Percentiles rank a stretch among this genome's conserved stretches.
phyloP scores from a whole-genome alignment of 208 protist genomes.

The Wallacemonas sp. region DNA sequence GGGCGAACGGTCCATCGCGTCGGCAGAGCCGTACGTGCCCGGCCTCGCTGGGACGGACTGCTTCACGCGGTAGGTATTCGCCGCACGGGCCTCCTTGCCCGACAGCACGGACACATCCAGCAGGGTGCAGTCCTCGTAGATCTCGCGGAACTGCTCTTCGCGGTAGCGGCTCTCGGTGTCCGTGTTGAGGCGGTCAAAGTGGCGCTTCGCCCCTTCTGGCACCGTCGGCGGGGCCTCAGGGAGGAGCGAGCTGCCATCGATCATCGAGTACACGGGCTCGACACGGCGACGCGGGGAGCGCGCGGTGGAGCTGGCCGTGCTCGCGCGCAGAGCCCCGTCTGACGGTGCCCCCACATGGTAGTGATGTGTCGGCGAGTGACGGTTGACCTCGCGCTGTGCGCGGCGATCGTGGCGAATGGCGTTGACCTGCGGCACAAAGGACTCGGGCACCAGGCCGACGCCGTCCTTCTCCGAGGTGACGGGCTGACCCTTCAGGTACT shows the following conservation, averaged over 20 bases:
- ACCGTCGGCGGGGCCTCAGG: constrained; percentile 11
- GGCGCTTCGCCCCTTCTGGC: neutral
- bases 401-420: constrained; percentile 32
- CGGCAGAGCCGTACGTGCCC: neutral
- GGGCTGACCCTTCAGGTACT: constrained; percentile 20
- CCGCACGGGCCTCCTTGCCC: constrained; percentile 5
- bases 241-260: constrained; percentile 16
- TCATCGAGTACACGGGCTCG: constrained; percentile 11
- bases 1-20: neutral
- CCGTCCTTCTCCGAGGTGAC: constrained; percentile 1
- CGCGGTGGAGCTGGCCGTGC: neutral
- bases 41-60: neutral
- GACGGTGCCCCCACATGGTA: constrained; percentile 29
- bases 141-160: constrained; percentile 13
- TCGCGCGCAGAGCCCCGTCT: neutral
- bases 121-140: constrained; percentile 29
- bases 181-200: constrained; percentile 26
- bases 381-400: constrained; percentile 20
- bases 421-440: constrained; percentile 45
- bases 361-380: constrained; percentile 25
- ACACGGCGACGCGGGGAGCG: constrained; percentile 3
- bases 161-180: constrained; percentile 20
- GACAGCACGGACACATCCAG: constrained; percentile 30
- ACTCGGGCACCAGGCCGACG: constrained; percentile 9
- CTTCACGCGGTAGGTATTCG: constrained; percentile 31